Evolutionary conservation across 169 alveolate genomes (phyloP), one percentile per base, ranked within the genome.

Genomic region (Cryptosporidium muris): DNA sequence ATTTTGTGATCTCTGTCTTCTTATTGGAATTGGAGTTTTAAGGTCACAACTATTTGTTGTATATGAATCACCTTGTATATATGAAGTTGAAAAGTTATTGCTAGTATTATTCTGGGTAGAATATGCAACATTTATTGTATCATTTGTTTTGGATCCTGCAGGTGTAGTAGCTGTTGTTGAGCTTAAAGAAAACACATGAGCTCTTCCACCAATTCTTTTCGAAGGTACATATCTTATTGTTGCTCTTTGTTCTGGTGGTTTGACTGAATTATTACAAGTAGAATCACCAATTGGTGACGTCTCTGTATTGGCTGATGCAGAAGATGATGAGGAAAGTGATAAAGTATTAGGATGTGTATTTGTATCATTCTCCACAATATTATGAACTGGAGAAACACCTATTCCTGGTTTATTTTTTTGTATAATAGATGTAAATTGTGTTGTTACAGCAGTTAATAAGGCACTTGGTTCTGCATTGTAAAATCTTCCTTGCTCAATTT

Each of bases 101-200:
- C 37, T 36, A 63, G 60, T 63, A 63, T 42, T 8, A 42, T 42
- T 3, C 12, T 64, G 53, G 5, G 74, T 43, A 1, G 85, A 58
- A 60, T 58, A 74, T 8, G 74, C 68, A 45, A 58, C 54, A n/a
- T 74, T 66, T 4, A 68, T 74, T n/a, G 85, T 40, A 11, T 74
- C 85, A 25, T 58, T 74, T 48, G 60, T 42, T 25, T 74, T 74
- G 16, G 56, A 43, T 47, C 25, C 34, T 12, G 85, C 85, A n/a
- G 85, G 85, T n/a, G 85, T 74, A 6, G 85, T 58, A 25, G 81
- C 47, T n/a, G 85, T 74, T 45, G 85, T 74, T 7, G 85, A 74
- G 36, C 74, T 74, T 38, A 74, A 36, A 3, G 85, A 74, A 74
- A 74, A 74, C 40, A 74, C 85, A 48, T 74, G 85, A 11, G 85